Base-by-base conservation (phyloP, 2,329 filamentous ascomycete species). In the Tolypocladium ophioglossoides region DNA sequence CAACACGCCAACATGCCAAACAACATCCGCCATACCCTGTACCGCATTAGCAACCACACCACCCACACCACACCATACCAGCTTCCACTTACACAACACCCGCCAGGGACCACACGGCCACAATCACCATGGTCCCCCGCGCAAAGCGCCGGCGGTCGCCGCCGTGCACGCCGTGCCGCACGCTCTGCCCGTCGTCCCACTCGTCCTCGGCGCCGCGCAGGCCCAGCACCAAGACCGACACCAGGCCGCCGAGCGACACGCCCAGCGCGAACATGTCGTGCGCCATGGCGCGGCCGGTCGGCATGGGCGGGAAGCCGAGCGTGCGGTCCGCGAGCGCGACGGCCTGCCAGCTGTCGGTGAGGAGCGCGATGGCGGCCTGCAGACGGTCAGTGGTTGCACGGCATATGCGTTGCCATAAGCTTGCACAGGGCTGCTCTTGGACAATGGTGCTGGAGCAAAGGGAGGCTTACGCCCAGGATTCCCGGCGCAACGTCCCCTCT, bases 321-420 rank as follows among this genome's bases (percentile, higher is more conserved):
- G 62, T 54, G 9, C 60, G 56, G 30, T 69, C 64, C 7, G 62
- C 58, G 16, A 66, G 57, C 4, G 68, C 64, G 49, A 66, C 53
- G 46, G 66, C 62, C 41, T 71, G 67, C 68, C 69, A 71, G 60
- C 67, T 70, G 49, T 72, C 70, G 52, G 68, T 69, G 58, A 72
- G 63, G 54, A 70, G 60, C 27, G 70, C 64, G 18, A 69, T 60
- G 50, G 61, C 58, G 38, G 44, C 44, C 47, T 54, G 51, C 27
- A 47, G 12, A 10, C 6, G 41, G 27, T n/a, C n/a, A n/a, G n/a
- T n/a, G n/a, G n/a, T n/a, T n/a, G n/a, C n/a, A n/a, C n/a, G n/a
- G n/a, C n/a, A n/a, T n/a, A n/a, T n/a, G n/a, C n/a, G n/a, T n/a
- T n/a, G n/a, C n/a, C n/a, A n/a, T n/a, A n/a, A n/a, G n/a, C n/a